Evolutionary conservation across 2,329 filamentous ascomycete species (phyloP).

Genomic region (Aspergillus sp.): DNA sequence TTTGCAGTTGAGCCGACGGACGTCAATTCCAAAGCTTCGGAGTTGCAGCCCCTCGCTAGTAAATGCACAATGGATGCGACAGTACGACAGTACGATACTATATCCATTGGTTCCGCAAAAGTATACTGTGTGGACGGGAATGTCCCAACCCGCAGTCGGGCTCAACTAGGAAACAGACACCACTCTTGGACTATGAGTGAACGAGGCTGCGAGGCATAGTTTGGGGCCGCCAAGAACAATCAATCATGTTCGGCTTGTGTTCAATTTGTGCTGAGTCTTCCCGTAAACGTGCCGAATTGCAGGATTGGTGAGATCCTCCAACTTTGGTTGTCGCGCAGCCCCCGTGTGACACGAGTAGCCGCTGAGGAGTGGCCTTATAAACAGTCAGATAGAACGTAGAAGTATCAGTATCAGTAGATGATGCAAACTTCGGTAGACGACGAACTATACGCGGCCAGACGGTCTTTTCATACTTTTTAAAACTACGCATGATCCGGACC

Average conservation of each 20-base stretch:
- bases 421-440: neutral
- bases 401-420: too few species aligned
- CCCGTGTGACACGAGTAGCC: neutral
- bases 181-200: neutral
- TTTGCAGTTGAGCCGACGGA: neutral
- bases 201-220: neutral
- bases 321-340: neutral
- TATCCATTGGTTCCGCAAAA: too few species aligned
- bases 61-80: neutral
- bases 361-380: neutral
- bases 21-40: neutral
- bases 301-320: neutral
- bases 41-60: neutral
- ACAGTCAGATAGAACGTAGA: too few species aligned
- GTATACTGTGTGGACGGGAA: too few species aligned
- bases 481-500: neutral
- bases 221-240: conserved; percentile 1
- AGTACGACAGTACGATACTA: too few species aligned
- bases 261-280: conserved; percentile 1
- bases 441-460: neutral
- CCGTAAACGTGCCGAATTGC: neutral
- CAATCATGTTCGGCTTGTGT: neutral
- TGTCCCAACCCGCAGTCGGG: neutral
- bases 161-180: neutral
- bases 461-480: too few species aligned